These are phyloP conservation scores for Magnolia kwangsiensis DNA, from an alignment of 164 flowering plant species.

Conservation along the genomic window DNA sequence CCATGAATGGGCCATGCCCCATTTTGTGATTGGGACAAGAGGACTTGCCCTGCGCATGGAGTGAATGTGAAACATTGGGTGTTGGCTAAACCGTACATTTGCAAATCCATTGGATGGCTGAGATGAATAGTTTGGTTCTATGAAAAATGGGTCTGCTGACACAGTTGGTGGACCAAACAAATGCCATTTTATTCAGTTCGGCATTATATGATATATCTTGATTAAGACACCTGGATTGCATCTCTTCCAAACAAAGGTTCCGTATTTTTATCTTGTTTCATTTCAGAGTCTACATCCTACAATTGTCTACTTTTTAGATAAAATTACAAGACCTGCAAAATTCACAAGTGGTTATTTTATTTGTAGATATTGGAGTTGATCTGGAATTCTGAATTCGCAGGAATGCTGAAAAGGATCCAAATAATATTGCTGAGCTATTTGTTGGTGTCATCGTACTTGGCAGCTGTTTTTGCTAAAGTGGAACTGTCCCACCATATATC, in stretches of 20 bases:
- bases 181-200: too few species aligned
- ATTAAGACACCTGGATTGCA: too few species aligned
- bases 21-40: too few species aligned
- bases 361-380: neutral
- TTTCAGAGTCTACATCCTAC: neutral
- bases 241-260: too few species aligned
- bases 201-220: too few species aligned
- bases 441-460: neutral
- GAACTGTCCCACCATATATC: slow-evolving; percentile 3
- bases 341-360: neutral
- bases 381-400: slow-evolving; percentile 6
- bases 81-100: too few species aligned
- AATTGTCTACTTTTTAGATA: too few species aligned
- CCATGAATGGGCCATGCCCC: too few species aligned
- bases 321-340: neutral
- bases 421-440: neutral
- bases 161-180: too few species aligned
- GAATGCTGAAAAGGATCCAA: slow-evolving; percentile 2
- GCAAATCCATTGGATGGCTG: neutral
- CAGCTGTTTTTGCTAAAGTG: neutral
- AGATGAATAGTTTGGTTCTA: neutral
- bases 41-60: neutral
- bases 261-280: neutral
- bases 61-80: neutral
- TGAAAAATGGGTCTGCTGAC: neutral